Base-by-base conservation (phyloP, 179 eudicot genomes). In the Amaranthus tricolor region DNA sequence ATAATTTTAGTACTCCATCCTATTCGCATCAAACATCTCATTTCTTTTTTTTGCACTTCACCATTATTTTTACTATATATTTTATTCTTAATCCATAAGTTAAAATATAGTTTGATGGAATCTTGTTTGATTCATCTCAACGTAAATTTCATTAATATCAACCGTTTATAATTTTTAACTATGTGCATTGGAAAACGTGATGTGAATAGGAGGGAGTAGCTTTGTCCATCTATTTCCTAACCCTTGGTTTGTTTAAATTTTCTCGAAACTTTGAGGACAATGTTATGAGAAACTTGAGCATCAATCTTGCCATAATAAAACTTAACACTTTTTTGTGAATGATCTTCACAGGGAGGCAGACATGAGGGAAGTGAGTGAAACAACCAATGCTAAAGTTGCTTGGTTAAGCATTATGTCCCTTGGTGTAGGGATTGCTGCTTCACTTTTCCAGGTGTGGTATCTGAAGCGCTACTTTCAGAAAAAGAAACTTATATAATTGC, bases 361-460 rank as follows among this genome's bases (percentile, higher is more conserved):
- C 76, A 92, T 92, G 97, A 83, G 96, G 77, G 76, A 67, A 76
- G 91, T 92, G 81, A 92, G 92, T 60, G 97, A 92, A 74, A 82
- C 67, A 81, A 89, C 97, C 62, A 92, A 92, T 69, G 70, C 84
- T 2, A 83, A 96, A 77, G 97, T 89, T 57, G 97, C 96, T 15
- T 85, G 91, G 91, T 87, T 72, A 76, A 91, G 97, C 72, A 78
- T 86, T 21, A 79, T 88, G 87, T 90, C 97, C 58, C 85, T 90
- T 81, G 88, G 88, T 15, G 68, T 89, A 67, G 89, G 97, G 77
- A 85, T 92, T 72, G 58, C 63, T 51, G 92, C 83, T 63, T 85
- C 97, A 6, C 69, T 70, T 53, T 50, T 80, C 67, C 97, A 92
- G 80, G 78, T 92, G 62, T 83, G 80, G 83, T 77, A 89, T 72